Evolutionary conservation across 768 basidiomycete genomes (phyloP), one percentile per base, ranked within the genome.

Genomic region (Lyophyllum semitale): DNA sequence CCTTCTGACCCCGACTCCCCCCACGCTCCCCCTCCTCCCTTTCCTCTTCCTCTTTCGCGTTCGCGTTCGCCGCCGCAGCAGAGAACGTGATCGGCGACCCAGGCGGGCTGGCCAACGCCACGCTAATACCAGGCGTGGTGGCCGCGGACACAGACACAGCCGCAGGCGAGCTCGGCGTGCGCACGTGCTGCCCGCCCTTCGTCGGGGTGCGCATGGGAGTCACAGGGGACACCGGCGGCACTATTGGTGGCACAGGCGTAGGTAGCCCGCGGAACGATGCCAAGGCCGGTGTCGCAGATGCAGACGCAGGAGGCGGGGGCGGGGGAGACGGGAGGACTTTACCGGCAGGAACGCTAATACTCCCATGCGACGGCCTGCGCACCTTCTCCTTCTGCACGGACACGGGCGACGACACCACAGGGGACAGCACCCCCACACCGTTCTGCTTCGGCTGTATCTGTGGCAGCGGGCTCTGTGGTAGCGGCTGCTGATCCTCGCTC

Each of bases 1-100:
- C 84, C 54, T 79, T 77, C 59, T 87, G 84, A 22, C 86, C 80
- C 53, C 80, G 77, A 68, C 76, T 55, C 59, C 73, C 53, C 15
- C 66, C 69, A 35, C 62, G 54, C 15, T 66, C 68, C 17, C 57
- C 47, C 22, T 48, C 38, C 9, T 4, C 23, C 5, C 25, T 25
- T 15, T 17, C 48, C 33, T 26, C 43, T 12, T 26, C 38, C 4
- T n/a, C 43, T 6, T 44, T 17, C 15, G 8, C 41, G 17, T 26
- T 9, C 15, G 29, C 17, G 26, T 30, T 27, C 4, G 59, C 49
- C 11, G 58, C 37, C 15, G n/a, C n/a, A n/a, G n/a, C n/a, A n/a
- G 65, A 61, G 23, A 66, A 62, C 12, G 69, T 54, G 23, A 61
- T 63, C 8, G 74, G 72, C 17, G 71, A 69, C 3, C 64, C 66